These are phyloP conservation scores for Ogataea haglerorum DNA, from an alignment of 805 yeast species.

Conservation along the genomic window DNA sequence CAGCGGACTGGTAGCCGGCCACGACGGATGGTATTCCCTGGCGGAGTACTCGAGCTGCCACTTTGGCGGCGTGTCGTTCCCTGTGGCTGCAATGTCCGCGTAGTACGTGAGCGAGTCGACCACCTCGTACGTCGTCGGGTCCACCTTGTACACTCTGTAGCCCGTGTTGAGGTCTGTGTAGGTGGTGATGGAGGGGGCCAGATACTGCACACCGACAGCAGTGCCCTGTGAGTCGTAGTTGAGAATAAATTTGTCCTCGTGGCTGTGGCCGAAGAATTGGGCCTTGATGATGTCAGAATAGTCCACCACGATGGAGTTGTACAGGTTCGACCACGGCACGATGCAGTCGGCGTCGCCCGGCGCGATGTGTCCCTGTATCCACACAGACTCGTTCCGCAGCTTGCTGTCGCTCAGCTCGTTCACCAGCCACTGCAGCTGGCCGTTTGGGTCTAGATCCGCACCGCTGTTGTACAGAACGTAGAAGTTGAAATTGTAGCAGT, in stretches of 20 bases:
- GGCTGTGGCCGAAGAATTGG: slow-evolving; percentile 2
- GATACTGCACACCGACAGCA: neutral
- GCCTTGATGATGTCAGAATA: slow-evolving; percentile 4
- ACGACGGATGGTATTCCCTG: neutral
- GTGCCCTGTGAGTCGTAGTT: neutral
- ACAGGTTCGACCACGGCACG: slow-evolving; percentile 3
- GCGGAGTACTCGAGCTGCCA: slow-evolving; percentile 2
- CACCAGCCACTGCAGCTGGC: slow-evolving; percentile 2
- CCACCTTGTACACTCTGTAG: slow-evolving; percentile 3
- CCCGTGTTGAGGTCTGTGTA: slow-evolving; percentile 3
- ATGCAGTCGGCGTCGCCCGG: slow-evolving; percentile 1
- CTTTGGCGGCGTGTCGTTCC: neutral
- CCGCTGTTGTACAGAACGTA: neutral
- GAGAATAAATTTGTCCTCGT: slow-evolving; percentile 1
- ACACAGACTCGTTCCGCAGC: neutral
- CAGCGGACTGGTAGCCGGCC: neutral
- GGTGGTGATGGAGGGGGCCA: slow-evolving; percentile 2
- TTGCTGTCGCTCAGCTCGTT: slow-evolving; percentile 1
- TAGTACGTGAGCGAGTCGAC: slow-evolving; percentile 1
- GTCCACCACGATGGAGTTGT: neutral
- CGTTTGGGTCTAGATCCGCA: neutral
- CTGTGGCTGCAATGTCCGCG: slow-evolving; percentile 1
- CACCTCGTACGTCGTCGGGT: neutral
- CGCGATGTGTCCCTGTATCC: slow-evolving; percentile 1
- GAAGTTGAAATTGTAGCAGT: slow-evolving; percentile 1